These are phyloP conservation scores for Diplodia corticola DNA, from an alignment of 2,329 filamentous ascomycete species.

Conservation along the genomic window DNA sequence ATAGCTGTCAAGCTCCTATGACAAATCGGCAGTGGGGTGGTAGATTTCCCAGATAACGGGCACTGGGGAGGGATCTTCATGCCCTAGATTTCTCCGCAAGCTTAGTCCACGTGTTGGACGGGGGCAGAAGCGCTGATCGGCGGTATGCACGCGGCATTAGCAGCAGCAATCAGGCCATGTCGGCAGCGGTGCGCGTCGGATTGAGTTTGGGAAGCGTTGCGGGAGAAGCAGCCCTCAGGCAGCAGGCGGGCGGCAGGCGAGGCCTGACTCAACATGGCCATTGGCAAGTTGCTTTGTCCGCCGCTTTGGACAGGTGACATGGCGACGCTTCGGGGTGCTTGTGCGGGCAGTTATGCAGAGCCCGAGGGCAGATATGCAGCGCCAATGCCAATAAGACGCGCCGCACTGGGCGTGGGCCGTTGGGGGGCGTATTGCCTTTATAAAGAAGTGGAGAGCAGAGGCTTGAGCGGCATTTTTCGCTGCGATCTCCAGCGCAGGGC, in stretches of 20 bases:
- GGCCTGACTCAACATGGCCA: constrained; percentile 13
- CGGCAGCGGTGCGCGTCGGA: constrained; percentile 9
- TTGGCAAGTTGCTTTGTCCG: constrained; percentile 18
- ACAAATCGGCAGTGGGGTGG: constrained; percentile 20
- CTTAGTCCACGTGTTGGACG: constrained; percentile 20
- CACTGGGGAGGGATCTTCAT: constrained; percentile 11
- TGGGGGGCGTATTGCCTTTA: constrained; percentile 15
- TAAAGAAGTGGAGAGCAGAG: constrained; percentile 19
- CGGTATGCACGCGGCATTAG: constrained; percentile 16
- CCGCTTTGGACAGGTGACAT: constrained; percentile 16
- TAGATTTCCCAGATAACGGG: constrained; percentile 14
- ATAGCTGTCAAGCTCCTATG: constrained; percentile 8
- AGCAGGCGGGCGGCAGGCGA: constrained; percentile 9
- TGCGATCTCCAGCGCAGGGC: constrained; percentile 21
- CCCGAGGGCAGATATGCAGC: constrained; percentile 11
- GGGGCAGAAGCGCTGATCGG: constrained; percentile 13
- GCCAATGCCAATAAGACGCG: constrained; percentile 9
- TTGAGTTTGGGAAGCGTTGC: constrained; percentile 20
- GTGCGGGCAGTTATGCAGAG: constrained; percentile 14
- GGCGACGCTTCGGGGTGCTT: constrained; percentile 14
- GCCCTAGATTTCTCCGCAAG: constrained; percentile 20
- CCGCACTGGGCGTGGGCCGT: constrained; percentile 13
- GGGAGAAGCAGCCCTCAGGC: constrained; percentile 8
- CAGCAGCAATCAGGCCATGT: constrained; percentile 12
- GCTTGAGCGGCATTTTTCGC: constrained; percentile 21